phyloP scores from a whole-genome alignment of 1,284 basidiomycete genomes.

The Cutaneotrichosporon sp. region DNA sequence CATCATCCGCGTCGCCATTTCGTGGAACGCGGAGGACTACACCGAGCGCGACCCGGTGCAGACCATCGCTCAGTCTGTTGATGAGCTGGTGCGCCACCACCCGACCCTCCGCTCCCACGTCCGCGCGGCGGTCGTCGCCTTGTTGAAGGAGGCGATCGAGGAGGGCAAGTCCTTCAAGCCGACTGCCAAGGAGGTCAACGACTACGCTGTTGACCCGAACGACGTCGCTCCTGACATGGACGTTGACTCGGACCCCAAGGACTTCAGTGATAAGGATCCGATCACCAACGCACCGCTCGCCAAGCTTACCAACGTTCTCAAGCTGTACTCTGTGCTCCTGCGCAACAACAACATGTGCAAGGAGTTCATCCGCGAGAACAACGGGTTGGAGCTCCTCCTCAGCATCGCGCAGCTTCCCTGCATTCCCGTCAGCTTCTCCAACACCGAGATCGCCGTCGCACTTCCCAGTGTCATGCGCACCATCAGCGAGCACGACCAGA shows the following conservation, averaged over 20 bases:
- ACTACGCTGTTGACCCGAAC: conserved; percentile 25
- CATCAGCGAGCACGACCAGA: conserved; percentile 82
- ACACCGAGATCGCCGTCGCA: conserved; percentile 75
- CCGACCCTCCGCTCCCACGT: conserved; percentile 79
- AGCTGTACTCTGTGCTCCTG: conserved; percentile 18
- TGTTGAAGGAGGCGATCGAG: conserved; percentile 66
- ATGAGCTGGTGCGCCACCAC: conserved; percentile 96
- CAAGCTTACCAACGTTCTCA: conserved; percentile 33
- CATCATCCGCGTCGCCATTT: conserved; percentile 86
- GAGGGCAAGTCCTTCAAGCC: conserved; percentile 35
- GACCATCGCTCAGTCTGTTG: conserved; percentile 82
- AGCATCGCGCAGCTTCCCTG: conserved; percentile 79
- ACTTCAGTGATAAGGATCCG: conserved; percentile 15
- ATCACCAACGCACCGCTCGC: conserved; percentile 26
- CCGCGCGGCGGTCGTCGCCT: conserved; percentile 70
- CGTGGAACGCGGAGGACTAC: conserved; percentile 74
- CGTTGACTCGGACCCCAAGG: conserved; percentile 10
- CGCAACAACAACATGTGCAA: conserved; percentile 64
- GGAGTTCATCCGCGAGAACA: conserved; percentile 73
- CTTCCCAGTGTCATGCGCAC: conserved; percentile 84
- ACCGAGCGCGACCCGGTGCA: conserved; percentile 91
- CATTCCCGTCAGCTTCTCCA: conserved; percentile 85
- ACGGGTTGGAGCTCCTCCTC: conserved; percentile 72
- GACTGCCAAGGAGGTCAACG: conserved; percentile 20
- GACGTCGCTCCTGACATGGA: conserved; percentile 3